Evolutionary conservation across 169 alveolate species (phyloP).

Genomic region (Babesia ovis): DNA sequence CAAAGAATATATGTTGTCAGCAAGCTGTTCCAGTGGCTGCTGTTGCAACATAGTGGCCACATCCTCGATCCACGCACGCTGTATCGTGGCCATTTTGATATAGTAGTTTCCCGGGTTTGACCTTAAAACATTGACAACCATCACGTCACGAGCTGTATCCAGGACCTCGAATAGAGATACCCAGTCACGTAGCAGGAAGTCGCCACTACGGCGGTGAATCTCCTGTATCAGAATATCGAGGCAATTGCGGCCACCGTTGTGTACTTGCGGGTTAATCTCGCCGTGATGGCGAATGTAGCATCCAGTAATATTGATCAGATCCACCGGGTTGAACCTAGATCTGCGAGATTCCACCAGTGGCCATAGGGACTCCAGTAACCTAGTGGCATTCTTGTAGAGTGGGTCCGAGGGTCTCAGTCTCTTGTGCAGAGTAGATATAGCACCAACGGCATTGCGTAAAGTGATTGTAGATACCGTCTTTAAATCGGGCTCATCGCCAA

Average conservation of each 20-base stretch:
- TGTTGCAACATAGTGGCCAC: not conserved
- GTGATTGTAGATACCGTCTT: not conserved
- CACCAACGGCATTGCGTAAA: slow-evolving; percentile 16
- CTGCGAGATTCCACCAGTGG: not conserved
- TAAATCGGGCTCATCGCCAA: not conserved
- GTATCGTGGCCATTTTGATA: slow-evolving; percentile 9
- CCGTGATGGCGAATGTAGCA: slow-evolving; percentile 21
- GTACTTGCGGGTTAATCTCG: slow-evolving; percentile 13
- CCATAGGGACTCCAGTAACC: slow-evolving; percentile 28
- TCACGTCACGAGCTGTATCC: slow-evolving; percentile 11
- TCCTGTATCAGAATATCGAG: slow-evolving; percentile 22
- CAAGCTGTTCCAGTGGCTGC: slow-evolving; percentile 7
- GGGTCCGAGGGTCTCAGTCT: slow-evolving; percentile 14
- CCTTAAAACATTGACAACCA: slow-evolving; percentile 32
- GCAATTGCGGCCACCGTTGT: slow-evolving; percentile 23
- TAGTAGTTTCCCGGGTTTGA: slow-evolving; percentile 15
- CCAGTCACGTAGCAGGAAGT: slow-evolving; percentile 19
- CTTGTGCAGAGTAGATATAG: slow-evolving; percentile 5
- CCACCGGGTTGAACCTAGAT: not conserved
- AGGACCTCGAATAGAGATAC: slow-evolving; percentile 17
- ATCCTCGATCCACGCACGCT: slow-evolving; percentile 29
- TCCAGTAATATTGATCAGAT: slow-evolving; percentile 10
- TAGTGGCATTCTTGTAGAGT: not conserved
- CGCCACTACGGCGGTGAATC: not conserved
- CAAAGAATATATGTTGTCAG: slow-evolving; percentile 20